Base-by-base conservation (phyloP, 495 filamentous ascomycete genomes). In the Xylaria palmicola region DNA sequence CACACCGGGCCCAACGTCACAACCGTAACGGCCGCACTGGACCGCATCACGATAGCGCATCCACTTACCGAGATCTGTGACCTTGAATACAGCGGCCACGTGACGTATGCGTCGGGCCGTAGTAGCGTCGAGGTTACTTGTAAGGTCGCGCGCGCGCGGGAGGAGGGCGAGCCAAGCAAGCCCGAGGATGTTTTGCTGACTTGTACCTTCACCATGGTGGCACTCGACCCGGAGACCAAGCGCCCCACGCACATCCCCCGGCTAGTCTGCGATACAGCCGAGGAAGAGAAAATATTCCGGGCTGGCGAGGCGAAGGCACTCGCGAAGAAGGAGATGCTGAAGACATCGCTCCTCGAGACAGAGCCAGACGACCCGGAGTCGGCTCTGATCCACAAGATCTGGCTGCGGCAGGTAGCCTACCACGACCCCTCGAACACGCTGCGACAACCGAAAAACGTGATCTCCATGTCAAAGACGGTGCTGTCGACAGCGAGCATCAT, bases 151-250 rank as follows among this genome's bases (percentile, higher is more conserved):
- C 88, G 88, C 71, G 85, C 71, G 9, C 79, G 83, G 0, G 70
- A 75, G 39, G 75, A 82, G 34, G 89, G 86, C 6, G 74, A 86
- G 62, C 68, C 76, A 19, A 78, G 81, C n/a, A 81, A 79, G 63
- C 79, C 84, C 0, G 86, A 88, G 40, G 90, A 92, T 73, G 77
- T 92, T 6, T 64, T 93, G 59, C 83, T 93, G 63, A 90, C 86
- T 4, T 93, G 90, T 73, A 85, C 87, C 9, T 93, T 92, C 68
- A 95, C 91, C 1, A 93, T 95, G 87, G 86, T 79, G 39, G 91
- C 90, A 1, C 77, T 93, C 1, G 83, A 93, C 64, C 89, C 90
- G 0, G 74, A 60, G 12, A 92, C 89, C 1, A 91, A 90, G 74
- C 88, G 84, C 75, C 83, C 80, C 13, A 78, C 81, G 24, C 61